Conservation (phyloP, 805 yeast genomes). For the Spathaspora passalidarum region DNA sequence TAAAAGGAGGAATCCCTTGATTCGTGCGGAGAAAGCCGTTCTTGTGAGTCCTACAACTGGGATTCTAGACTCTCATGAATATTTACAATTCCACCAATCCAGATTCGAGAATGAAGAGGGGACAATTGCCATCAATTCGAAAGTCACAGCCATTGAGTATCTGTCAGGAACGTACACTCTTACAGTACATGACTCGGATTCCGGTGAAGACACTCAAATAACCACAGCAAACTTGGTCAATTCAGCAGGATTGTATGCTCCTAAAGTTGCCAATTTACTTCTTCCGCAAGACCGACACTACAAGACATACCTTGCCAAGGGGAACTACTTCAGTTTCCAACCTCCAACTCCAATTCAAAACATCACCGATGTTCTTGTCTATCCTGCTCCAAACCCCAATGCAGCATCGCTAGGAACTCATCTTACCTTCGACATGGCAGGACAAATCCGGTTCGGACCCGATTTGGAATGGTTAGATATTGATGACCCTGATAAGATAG, state of each 20-base stretch:
- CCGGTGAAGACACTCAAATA: conserved; percentile 35
- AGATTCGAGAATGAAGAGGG: conserved; percentile 57
- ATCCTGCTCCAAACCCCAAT: conserved; percentile 72
- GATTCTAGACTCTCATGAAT: conserved; percentile 76
- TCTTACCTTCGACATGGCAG: conserved; percentile 78
- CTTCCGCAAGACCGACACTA: conserved; percentile 61
- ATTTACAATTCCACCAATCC: conserved; percentile 58
- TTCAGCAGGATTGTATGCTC: conserved; percentile 79
- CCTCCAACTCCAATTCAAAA: conserved; percentile 39
- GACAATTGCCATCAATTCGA: conserved; percentile 60
- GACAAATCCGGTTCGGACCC: conserved; percentile 81
- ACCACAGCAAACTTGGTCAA: conserved; percentile 62
- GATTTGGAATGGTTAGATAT: conserved; percentile 76
- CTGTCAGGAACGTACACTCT: conserved; percentile 23
- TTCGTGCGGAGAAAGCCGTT: conserved; percentile 58
- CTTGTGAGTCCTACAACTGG: conserved; percentile 82
- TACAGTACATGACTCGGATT: conserved; percentile 23
- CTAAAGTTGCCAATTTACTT: conserved; percentile 64
- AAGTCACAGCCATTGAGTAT: conserved; percentile 43
- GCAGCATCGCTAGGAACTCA: conserved; percentile 85
- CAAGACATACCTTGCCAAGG: conserved; percentile 72
- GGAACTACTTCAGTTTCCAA: conserved; percentile 69
- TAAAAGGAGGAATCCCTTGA: conserved; percentile 57
- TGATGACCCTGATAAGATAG: conserved; percentile 28
- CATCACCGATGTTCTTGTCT: conserved; percentile 42